Conservation (phyloP, 73 alveolate genomes). For the Vitrella brassicaformis region DNA sequence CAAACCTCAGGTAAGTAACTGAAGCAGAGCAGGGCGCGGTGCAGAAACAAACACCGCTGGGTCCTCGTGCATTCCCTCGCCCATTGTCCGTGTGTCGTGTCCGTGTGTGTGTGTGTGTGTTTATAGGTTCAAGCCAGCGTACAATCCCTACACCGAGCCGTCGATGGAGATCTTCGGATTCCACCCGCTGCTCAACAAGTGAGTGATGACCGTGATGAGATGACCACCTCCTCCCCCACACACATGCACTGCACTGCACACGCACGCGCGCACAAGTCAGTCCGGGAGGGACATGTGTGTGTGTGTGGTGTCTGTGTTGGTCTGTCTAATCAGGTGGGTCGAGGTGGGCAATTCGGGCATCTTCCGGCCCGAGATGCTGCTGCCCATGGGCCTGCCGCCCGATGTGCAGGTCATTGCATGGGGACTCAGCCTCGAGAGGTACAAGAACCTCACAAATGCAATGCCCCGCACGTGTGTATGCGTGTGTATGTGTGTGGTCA, state of each 20-base stretch:
- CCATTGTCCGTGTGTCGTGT: not conserved
- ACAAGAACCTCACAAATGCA: too few relatives aligned
- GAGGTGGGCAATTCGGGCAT: conserved; percentile 99
- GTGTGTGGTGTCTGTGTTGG: too few relatives aligned
- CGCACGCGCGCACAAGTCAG: too few relatives aligned
- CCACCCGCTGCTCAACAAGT: conserved; percentile 80
- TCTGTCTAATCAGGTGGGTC: conserved; percentile 51
- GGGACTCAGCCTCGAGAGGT: conserved; percentile 94
- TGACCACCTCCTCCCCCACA: too few relatives aligned
- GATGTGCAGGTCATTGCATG: conserved; percentile 97
- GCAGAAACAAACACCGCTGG: not conserved
- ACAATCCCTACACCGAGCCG: conserved; percentile 99
- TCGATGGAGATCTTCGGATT: conserved; percentile 95
- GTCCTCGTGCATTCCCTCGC: not conserved
- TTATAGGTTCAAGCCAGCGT: conserved; percentile 93
- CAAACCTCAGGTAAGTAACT: conserved; percentile 53
- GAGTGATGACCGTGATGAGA: too few relatives aligned
- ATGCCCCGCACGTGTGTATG: too few relatives aligned
- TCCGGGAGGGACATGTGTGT: too few relatives aligned
- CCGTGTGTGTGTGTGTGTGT: not conserved
- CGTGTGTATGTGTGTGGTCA: too few relatives aligned
- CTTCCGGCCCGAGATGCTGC: conserved; percentile 96
- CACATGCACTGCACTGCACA: too few relatives aligned
- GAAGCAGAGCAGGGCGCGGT: not conserved
- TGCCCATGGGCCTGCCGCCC: conserved; percentile 98